phyloP scores from a whole-genome alignment of 2,329 filamentous ascomycete genomes.

The Fusarium albosuccineum region DNA sequence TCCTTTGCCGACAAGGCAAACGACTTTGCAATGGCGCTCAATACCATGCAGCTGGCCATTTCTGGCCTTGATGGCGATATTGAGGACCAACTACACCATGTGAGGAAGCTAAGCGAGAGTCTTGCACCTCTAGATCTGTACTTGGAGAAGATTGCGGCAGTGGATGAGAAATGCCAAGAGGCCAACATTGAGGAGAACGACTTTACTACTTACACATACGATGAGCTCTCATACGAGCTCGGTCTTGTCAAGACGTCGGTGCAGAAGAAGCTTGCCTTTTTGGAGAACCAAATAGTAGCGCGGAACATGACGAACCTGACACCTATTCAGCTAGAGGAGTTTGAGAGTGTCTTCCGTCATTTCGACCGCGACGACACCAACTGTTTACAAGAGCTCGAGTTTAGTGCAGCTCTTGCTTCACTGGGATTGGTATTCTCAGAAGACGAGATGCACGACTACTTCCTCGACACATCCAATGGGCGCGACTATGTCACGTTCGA shows the following conservation, averaged over 20 bases:
- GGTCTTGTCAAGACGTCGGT: slow-evolving; percentile 92
- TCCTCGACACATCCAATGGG: slow-evolving; percentile 85
- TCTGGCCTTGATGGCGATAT: slow-evolving; percentile 98
- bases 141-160: slow-evolving; percentile 84
- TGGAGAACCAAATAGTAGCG: slow-evolving; percentile 98
- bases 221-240: slow-evolving; percentile 94
- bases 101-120: slow-evolving; percentile 85
- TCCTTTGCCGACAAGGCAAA: slow-evolving; percentile 99
- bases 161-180: slow-evolving; percentile 91
- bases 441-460: slow-evolving; percentile 97
- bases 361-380: slow-evolving; percentile 96
- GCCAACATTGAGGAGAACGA: slow-evolving; percentile 99
- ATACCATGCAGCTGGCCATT: slow-evolving; percentile 93
- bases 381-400: slow-evolving; percentile 91
- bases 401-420: slow-evolving; percentile 94
- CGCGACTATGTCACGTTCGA: slow-evolving; percentile 91
- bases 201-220: slow-evolving; percentile 99
- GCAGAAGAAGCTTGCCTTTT: slow-evolving; percentile 94
- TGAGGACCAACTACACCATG: slow-evolving; percentile 92
- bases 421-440: slow-evolving; percentile 96
- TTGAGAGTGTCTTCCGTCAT: slow-evolving; percentile 97
- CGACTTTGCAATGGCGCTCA: slow-evolving; percentile 94
- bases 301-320: slow-evolving; percentile 99
- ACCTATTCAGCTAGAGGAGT: slow-evolving; percentile 97
- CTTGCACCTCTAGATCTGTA: slow-evolving; percentile 92